phyloP scores from a whole-genome alignment of 768 basidiomycete species.

The Hericium erinaceus region DNA sequence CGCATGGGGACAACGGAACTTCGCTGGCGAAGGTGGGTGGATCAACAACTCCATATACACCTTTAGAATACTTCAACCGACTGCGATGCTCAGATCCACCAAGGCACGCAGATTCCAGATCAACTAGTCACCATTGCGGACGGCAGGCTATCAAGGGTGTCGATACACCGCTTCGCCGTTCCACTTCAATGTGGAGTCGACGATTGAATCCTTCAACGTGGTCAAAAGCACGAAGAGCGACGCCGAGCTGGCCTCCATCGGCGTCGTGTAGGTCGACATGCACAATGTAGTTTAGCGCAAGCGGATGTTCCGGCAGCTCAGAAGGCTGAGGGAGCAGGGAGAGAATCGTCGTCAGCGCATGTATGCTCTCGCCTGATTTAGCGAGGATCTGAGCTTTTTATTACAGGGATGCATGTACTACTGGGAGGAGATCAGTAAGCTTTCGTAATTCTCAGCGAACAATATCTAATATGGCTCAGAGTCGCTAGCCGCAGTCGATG shows the following conservation, averaged over 20 bases:
- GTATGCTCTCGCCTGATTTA: background rate
- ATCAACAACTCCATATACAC: too few relatives aligned
- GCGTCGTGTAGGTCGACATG: background rate
- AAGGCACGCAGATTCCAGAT: too few relatives aligned
- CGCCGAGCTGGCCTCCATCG: constrained; percentile 18
- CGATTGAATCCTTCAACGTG: constrained; percentile 29
- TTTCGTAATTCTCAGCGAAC: background rate
- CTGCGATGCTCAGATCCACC: too few relatives aligned
- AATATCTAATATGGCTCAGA: background rate
- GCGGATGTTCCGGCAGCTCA: constrained; percentile 1
- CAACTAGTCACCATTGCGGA: too few relatives aligned
- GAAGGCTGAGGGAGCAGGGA: background rate
- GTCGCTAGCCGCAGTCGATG: background rate
- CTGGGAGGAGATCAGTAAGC: constrained; percentile 3
- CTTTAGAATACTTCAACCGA: too few relatives aligned
- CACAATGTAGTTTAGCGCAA: background rate
- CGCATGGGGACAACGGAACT: too few relatives aligned
- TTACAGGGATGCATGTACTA: background rate
- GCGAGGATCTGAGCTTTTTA: background rate
- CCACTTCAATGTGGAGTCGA: constrained; percentile 16
- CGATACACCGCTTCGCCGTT: constrained; percentile 27
- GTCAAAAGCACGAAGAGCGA: constrained; percentile 29
- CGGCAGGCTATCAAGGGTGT: constrained; percentile 31
- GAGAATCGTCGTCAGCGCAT: background rate
- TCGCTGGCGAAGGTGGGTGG: too few relatives aligned